Evolutionary conservation across 306 rosid species (phyloP), one percentile per base, ranked within the genome.

Genomic region (Cicer arietinum): DNA sequence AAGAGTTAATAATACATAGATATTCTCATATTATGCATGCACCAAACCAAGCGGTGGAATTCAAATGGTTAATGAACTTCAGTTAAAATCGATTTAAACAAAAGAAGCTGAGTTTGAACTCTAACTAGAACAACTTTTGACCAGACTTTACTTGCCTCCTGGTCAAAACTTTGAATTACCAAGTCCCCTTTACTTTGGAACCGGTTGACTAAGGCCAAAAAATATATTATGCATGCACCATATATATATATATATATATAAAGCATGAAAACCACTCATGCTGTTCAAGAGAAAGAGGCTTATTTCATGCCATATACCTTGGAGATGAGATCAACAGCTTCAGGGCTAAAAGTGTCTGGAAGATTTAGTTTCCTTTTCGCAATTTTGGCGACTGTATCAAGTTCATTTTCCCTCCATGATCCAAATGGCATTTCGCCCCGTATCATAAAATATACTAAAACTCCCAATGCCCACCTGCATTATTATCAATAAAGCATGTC

Each of bases 401-500:
- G 93, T 70, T 92, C 99, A 35, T 94, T 90, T 68, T 85, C 91
- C 85, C 98, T 89, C 96, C 99, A 92, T 35, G 98, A 92, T 52
- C 99, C 97, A 47, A 94, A 94, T 40, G 99, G 99, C 96, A 86
- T 82, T 77, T 94, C 98, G 64, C 93, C 88, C 43, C 79, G 81
- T 74, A 94, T 84, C 98, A 94, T 88, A 85, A 89, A 89, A 84
- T 90, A 90, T 68, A 92, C 81, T 78, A 94, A 68, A 80, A 92
- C 96, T 47, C 99, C 99, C 75, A 94, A 69, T 0, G 99, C 96
- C 99, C 99, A 94, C 97, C 98, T 94, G 85, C 74, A 80, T 71
- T 72, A 79, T 42, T 59, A 59, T 42, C 75, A 48, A 67, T 10
- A 42, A 80, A 80, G 51, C 68, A 11, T 48, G 61, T 75, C 51